Evolutionary conservation across 176 grass and related monocot genomes (phyloP).

Genomic region (Microstegium vimineum): DNA sequence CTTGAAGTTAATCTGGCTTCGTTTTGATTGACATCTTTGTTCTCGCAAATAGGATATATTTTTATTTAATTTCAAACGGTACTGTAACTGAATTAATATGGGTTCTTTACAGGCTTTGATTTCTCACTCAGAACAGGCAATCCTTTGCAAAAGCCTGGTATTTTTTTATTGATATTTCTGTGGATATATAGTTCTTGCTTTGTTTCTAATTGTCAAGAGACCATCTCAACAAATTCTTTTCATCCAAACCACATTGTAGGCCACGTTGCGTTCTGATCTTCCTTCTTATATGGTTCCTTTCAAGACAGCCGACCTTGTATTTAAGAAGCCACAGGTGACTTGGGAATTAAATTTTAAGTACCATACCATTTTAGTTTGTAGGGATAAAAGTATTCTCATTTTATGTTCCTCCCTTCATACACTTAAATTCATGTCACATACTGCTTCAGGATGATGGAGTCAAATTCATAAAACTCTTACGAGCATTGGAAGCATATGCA

Average conservation of each 20-base stretch:
- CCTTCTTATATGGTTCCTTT: slow-evolving; percentile 93
- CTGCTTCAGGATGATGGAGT: slow-evolving; percentile 66
- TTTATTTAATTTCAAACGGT: slow-evolving; percentile 1
- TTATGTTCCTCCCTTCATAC: background rate
- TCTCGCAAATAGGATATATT: slow-evolving; percentile 11
- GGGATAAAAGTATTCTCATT: background rate
- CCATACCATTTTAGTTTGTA: background rate
- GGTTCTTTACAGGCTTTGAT: slow-evolving; percentile 67
- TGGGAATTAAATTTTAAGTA: background rate
- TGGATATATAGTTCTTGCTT: background rate
- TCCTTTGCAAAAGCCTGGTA: slow-evolving; percentile 98
- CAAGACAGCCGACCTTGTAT: slow-evolving; percentile 53
- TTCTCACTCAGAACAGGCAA: slow-evolving; percentile 58
- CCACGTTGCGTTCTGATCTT: slow-evolving; percentile 76
- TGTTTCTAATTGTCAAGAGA: slow-evolving; percentile 1
- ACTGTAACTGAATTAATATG: slow-evolving; percentile 4
- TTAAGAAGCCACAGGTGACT: slow-evolving; percentile 66
- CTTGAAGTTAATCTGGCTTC: background rate
- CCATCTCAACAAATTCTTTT: slow-evolving; percentile 1
- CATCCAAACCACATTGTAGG: slow-evolving; percentile 42
- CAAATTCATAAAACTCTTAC: slow-evolving; percentile 79
- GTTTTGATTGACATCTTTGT: slow-evolving; percentile 7
- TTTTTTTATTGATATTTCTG: background rate
- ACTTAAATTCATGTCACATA: background rate
- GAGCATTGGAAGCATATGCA: slow-evolving; percentile 89